phyloP scores from a whole-genome alignment of 257 asterid genomes.

The Datura wrightii region DNA sequence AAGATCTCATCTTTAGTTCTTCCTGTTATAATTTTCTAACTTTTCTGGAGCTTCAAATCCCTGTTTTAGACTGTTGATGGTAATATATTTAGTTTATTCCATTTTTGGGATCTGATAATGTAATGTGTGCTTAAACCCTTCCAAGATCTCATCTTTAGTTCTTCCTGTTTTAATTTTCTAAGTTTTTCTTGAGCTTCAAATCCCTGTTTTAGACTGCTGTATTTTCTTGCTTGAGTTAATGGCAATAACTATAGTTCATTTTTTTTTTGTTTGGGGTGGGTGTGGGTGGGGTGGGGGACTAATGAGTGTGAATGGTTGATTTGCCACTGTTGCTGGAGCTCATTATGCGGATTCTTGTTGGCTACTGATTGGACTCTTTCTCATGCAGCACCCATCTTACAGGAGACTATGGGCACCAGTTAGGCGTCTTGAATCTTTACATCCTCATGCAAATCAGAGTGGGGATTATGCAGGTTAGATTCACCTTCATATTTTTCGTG shows the following conservation, averaged over 20 bases:
- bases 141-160: conserved; percentile 43
- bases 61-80: neutral
- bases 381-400: conserved; percentile 63
- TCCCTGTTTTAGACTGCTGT: neutral
- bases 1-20: conserved; percentile 44
- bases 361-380: neutral
- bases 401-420: conserved; percentile 92
- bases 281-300: neutral
- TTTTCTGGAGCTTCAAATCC: neutral
- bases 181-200: neutral
- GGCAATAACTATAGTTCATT: neutral
- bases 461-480: conserved; percentile 84
- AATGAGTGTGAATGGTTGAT: neutral
- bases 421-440: conserved; percentile 73
- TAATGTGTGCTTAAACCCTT: conserved; percentile 43
- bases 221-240: neutral
- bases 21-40: neutral
- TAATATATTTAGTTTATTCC: neutral
- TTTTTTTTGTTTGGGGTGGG: neutral
- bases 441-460: conserved; percentile 82
- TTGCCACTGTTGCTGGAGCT: conserved; percentile 27
- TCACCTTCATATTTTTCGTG: neutral
- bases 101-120: neutral
- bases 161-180: conserved; percentile 11
- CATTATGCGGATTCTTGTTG: conserved; percentile 31